Conservation (phyloP, 805 yeast species). For the Sungouiozyma ichnusensis region DNA sequence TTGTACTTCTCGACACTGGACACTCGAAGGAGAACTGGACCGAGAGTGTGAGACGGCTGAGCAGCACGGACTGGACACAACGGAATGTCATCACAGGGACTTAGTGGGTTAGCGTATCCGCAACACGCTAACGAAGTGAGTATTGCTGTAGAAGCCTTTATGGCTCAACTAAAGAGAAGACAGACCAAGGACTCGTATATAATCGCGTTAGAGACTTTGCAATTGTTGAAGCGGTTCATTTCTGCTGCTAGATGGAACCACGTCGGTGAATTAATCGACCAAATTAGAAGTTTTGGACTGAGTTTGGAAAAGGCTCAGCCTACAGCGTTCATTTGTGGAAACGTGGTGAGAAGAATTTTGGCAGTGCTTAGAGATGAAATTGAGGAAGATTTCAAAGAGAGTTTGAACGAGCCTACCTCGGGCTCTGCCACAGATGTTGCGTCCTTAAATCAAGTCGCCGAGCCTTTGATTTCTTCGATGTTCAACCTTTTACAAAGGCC, state of each 20-base stretch:
- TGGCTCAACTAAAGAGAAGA: conserved; percentile 64
- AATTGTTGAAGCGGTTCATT: conserved; percentile 74
- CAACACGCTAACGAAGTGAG: conserved; percentile 27
- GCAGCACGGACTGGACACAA: no score
- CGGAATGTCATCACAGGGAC: conserved; percentile 8
- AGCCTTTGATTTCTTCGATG: conserved; percentile 71
- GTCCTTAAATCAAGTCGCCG: conserved; percentile 17
- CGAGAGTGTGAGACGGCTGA: no score
- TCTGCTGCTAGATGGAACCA: conserved; percentile 84
- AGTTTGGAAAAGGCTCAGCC: conserved; percentile 74
- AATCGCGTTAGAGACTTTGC: conserved; percentile 82
- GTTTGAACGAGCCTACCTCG: not conserved
- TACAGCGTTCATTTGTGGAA: conserved; percentile 79
- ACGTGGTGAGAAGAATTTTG: conserved; percentile 79
- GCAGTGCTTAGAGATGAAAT: conserved; percentile 82
- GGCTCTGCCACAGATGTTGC: conserved; percentile 1
- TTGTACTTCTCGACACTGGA: no score
- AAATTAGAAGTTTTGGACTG: conserved; percentile 65
- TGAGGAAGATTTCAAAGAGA: conserved; percentile 36
- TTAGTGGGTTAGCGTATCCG: conserved; percentile 3
- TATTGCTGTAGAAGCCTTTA: conserved; percentile 34
- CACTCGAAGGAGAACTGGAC: no score
- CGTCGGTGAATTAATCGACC: conserved; percentile 58
- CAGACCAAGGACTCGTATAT: conserved; percentile 72
- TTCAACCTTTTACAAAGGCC: conserved; percentile 66